A percentile compares a stretch with the other conserved stretches of the same genome.
These are phyloP conservation scores for Pestalotiopsis fici DNA, from an alignment of 2,329 filamentous ascomycete genomes.

Conservation along the genomic window DNA sequence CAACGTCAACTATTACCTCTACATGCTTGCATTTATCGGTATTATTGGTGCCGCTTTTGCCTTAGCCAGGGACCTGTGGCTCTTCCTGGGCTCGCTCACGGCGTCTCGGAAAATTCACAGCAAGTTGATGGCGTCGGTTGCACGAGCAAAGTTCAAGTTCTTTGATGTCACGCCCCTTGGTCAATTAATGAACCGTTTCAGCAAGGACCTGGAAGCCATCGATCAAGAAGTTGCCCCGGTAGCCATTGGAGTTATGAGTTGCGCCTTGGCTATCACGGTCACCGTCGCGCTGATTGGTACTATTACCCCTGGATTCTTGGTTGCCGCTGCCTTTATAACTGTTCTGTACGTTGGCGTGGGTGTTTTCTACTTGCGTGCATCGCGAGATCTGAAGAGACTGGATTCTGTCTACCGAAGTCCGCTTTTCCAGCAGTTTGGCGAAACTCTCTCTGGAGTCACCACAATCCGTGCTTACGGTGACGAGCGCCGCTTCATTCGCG, in stretches of 20 bases:
- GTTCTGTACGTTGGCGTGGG: conserved; percentile 81
- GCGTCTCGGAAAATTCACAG: conserved; percentile 86
- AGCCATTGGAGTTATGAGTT: conserved; percentile 75
- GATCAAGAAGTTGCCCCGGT: conserved; percentile 95
- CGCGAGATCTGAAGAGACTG: conserved; percentile 91
- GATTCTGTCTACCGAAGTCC: conserved; percentile 95
- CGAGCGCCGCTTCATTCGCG: conserved; percentile 87
- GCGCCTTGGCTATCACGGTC: conserved; percentile 69
- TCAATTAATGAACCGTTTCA: conserved; percentile 97
- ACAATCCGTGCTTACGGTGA: conserved; percentile 97
- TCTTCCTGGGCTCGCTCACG: conserved; percentile 89
- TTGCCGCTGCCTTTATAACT: conserved; percentile 84
- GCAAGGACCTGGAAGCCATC: conserved; percentile 92
- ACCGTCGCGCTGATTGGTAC: conserved; percentile 84
- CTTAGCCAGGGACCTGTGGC: conserved; percentile 78
- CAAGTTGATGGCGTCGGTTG: conserved; percentile 74
- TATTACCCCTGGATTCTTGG: conserved; percentile 88
- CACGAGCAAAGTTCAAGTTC: conserved; percentile 93
- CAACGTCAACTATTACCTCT: conserved; percentile 81
- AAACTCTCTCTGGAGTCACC: conserved; percentile 91
- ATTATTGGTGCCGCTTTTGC: conserved; percentile 78
- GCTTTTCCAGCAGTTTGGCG: conserved; percentile 96
- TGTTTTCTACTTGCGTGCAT: conserved; percentile 85
- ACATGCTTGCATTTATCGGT: conserved; percentile 80
- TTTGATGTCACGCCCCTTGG: conserved; percentile 96